phyloP scores from a whole-genome alignment of 2,329 filamentous ascomycete genomes.

The Sporothrix protearum region DNA sequence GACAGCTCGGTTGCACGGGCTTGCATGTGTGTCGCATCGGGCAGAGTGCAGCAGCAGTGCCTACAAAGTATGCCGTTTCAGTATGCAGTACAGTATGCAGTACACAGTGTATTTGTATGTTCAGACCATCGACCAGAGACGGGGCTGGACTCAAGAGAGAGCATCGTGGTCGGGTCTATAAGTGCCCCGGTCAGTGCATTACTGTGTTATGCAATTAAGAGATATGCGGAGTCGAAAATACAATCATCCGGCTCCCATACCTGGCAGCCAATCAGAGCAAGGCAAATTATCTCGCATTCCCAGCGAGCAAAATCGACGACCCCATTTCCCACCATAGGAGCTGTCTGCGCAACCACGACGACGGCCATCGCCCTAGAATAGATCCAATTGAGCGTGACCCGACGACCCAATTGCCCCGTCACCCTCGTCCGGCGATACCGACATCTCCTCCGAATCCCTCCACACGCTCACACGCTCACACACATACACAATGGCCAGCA shows the following conservation, averaged over 20 bases:
- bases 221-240: conserved; percentile 19
- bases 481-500: conserved; percentile 54
- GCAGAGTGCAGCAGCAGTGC: not conserved
- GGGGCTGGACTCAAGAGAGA: too few species aligned
- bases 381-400: not conserved
- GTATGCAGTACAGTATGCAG: not conserved
- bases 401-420: conserved; percentile 9
- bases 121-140: not conserved
- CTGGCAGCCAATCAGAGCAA: conserved; percentile 25
- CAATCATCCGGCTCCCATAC: conserved; percentile 15
- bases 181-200: not conserved
- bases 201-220: not conserved
- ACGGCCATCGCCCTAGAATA: conserved; percentile 5
- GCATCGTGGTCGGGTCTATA: too few species aligned
- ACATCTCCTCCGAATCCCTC: not conserved
- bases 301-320: conserved; percentile 22
- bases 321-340: conserved; percentile 17
- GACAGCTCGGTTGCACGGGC: not conserved
- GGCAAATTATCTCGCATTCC: conserved; percentile 27
- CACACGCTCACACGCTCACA: conserved; percentile 37
- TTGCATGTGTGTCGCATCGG: conserved; percentile 2
- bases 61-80: too few species aligned
- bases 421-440: conserved; percentile 1
- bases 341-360: conserved; percentile 12
- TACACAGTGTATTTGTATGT: too few species aligned